phyloP scores from a whole-genome alignment of 768 basidiomycete species.

The Pleurotus citrinopileatus region DNA sequence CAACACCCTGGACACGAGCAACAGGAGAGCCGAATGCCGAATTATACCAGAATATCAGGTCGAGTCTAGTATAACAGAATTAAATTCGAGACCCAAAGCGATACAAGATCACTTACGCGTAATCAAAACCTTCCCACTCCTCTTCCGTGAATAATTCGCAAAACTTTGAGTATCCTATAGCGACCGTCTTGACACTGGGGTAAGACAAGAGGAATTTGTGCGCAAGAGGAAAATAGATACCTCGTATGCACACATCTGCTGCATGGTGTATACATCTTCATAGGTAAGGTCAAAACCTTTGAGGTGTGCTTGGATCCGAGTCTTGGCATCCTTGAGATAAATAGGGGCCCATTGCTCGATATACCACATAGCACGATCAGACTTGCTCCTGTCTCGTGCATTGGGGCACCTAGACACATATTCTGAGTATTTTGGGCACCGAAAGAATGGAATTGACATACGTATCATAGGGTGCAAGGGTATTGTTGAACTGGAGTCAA shows the following conservation, averaged over 20 bases:
- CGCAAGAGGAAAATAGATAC: slow-evolving; percentile 28
- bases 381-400: slow-evolving; percentile 40
- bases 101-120: slow-evolving; percentile 50
- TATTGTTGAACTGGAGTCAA: slow-evolving; percentile 66
- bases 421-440: not conserved
- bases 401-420: slow-evolving; percentile 59
- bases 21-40: slow-evolving; percentile 82
- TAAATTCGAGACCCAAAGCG: not conserved
- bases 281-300: slow-evolving; percentile 59
- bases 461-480: slow-evolving; percentile 82
- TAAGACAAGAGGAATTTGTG: slow-evolving; percentile 5
- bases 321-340: slow-evolving; percentile 67
- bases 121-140: slow-evolving; percentile 94
- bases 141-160: slow-evolving; percentile 87
- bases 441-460: slow-evolving; percentile 25
- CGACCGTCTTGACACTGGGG: slow-evolving; percentile 62
- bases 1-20: slow-evolving; percentile 72
- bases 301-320: slow-evolving; percentile 57
- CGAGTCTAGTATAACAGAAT: not conserved
- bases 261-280: slow-evolving; percentile 74
- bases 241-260: slow-evolving; percentile 86
- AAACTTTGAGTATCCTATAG: slow-evolving; percentile 88
- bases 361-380: slow-evolving; percentile 57
- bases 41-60: slow-evolving; percentile 41
- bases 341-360: slow-evolving; percentile 62